Evolutionary conservation across 73 alveolate species (phyloP).

Genomic region (Paramecium tetraurelia): DNA sequence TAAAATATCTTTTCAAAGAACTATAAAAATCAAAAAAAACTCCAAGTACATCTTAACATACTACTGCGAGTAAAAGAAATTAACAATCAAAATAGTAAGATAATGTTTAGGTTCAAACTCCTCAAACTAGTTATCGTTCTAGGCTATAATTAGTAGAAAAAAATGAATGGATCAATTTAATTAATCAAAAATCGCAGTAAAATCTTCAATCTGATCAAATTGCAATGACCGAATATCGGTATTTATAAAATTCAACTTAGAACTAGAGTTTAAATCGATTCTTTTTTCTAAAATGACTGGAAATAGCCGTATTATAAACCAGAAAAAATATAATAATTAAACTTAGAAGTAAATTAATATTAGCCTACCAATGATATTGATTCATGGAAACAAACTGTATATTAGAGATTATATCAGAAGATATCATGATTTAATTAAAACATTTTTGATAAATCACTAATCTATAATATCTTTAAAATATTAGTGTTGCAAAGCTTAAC

Average conservation of each 20-base stretch:
- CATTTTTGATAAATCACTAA: neutral
- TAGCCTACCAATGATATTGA: neutral
- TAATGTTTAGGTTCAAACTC: neutral
- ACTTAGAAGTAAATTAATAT: neutral
- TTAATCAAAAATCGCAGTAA: neutral
- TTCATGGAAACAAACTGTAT: neutral
- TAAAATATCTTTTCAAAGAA: neutral
- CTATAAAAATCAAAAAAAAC: neutral
- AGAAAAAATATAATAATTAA: neutral
- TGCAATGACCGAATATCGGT: constrained; percentile 28
- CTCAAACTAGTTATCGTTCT: constrained; percentile 20
- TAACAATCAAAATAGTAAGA: neutral
- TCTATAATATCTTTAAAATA: constrained; percentile 40
- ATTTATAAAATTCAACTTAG: neutral
- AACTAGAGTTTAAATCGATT: neutral
- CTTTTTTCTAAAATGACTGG: neutral
- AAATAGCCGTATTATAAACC: constrained; percentile 4
- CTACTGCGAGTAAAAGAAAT: constrained; percentile 2
- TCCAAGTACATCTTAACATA: constrained; percentile 20
- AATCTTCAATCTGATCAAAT: neutral
- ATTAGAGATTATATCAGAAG: neutral
- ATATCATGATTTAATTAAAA: neutral
- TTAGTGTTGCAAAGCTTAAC: constrained; percentile 53
- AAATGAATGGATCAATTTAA: neutral
- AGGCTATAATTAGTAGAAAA: neutral